Base-by-base conservation (phyloP, 495 filamentous ascomycete species). In the Podospora australis region DNA sequence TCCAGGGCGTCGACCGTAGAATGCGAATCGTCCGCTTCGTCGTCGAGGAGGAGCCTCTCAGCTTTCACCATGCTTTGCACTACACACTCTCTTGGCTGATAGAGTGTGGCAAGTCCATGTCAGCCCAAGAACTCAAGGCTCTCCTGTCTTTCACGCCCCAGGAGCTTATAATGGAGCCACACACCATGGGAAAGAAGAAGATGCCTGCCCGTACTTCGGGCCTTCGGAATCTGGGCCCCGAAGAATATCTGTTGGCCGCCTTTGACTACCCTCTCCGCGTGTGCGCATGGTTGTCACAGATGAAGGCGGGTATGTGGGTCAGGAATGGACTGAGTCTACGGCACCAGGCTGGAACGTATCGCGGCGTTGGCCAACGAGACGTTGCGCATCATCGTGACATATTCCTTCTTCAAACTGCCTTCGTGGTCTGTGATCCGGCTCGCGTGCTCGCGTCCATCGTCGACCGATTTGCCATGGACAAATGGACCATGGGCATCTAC, bases 301-400 rank as follows among this genome's bases (percentile, higher is more conserved):
- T 97, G 82, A 95, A 94, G 63, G 88, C 90, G 3, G 86, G 87
- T 13, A 92, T 96, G 86, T 99, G 92, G 92, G 94, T 99, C 30
- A 83, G 92, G 26, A 99, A 99, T 60, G 92, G 92, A 7, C 81
- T 96, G 54, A 96, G 90, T 62, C 79, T 99, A 38, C 82, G 88
- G 11, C 92, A 99, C 62, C 92, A 99, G 63, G 89, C 89, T 66
- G 83, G 86, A 13, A 90, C 89, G 10, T 97, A 97, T 58, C 82
- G 88, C 39, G 88, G 87, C 34, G 87, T 96, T 29, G 77, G 78
- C 1, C 85, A 90, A 53, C 78, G 92, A 49, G 91, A 97, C 69
- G 84, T 96, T 42, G 86, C 88, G 1, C 90, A 96, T 59, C 88
- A 95, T 58, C 81, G 92, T 41, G 92, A 99, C 63, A 92, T 99